Percentiles rank a stretch among this genome's conserved stretches.
These are phyloP conservation scores for Pythium apleroticum DNA, from an alignment of 352 stramenopile species.

Conservation along the genomic window DNA sequence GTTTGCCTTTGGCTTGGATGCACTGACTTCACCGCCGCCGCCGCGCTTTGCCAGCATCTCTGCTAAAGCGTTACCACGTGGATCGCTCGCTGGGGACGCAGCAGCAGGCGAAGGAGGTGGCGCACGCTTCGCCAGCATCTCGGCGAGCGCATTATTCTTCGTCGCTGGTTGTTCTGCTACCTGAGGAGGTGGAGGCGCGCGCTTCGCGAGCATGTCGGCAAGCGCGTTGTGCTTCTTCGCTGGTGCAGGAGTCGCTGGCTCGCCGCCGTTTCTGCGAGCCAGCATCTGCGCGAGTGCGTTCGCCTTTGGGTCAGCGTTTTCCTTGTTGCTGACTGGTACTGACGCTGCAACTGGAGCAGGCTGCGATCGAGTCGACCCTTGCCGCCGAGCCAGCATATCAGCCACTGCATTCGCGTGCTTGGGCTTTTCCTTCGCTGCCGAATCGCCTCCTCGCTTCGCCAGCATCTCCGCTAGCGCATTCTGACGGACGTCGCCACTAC, in stretches of 20 bases:
- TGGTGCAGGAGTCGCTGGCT: conserved; percentile 10
- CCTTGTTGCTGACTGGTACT: conserved; percentile 4
- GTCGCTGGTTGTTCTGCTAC: conserved; percentile 7
- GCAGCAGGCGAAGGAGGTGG: background rate
- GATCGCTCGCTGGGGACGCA: background rate
- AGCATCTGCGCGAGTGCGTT: conserved; percentile 38
- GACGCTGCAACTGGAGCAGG: background rate
- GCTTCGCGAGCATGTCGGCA: conserved; percentile 23
- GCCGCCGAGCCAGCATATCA: conserved; percentile 17
- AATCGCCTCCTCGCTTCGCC: conserved; percentile 22
- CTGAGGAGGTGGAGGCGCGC: background rate
- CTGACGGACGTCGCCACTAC: conserved; percentile 9
- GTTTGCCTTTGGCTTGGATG: conserved; percentile 14
- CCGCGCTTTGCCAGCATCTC: conserved; percentile 9
- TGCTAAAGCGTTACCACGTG: background rate
- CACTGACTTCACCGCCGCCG: conserved; percentile 10
- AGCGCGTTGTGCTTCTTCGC: conserved; percentile 31
- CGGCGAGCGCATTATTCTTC: conserved; percentile 37
- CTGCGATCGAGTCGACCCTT: background rate
- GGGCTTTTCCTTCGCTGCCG: conserved; percentile 6
- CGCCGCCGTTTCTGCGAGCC: conserved; percentile 28
- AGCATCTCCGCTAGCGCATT: conserved; percentile 31
- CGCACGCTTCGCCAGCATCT: conserved; percentile 37
- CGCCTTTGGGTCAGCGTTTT: conserved; percentile 4
- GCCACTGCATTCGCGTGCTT: conserved; percentile 11